Evolutionary conservation across 2,329 filamentous ascomycete species (phyloP), one percentile per base, ranked within the genome.

Genomic region (Claviceps sp.): DNA sequence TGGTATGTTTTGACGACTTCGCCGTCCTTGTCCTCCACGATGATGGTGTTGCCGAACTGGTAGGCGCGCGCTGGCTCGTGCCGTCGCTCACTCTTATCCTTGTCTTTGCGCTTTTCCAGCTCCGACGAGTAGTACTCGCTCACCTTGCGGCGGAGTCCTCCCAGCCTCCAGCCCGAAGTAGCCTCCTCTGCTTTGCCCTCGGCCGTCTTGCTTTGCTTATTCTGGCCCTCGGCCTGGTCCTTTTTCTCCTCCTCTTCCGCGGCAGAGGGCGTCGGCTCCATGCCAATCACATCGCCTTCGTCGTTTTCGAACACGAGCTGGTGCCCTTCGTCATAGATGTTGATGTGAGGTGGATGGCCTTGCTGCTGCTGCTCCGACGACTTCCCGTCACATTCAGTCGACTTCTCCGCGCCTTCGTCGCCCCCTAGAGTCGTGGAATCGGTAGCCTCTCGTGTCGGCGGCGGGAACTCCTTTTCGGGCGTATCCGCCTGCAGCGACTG

Each of bases 1-100:
- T 90, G 83, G 62, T 89, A 90, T 52, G 86, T 82, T 70, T 90
- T 90, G 63, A 94, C 78, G 37, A 94, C 88, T 64, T 94, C 88
- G 44, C 87, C 87, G 59, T 90, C 84, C 65, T 86, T 85, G 56
- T 94, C 86, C 68, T 94, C 87, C 16, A 94, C 85, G 63, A 94
- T 91, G 57, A 94, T 88, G 44, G 78, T 90, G 63, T 88, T 90
- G 56, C 88, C 88, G 61, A 88, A 91, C 58, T 90, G 86, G 63
- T 90, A 94, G 5, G 87, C 87, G 47, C 84, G 74, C n/a, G 88
- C 88, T 13, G 86, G 85, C 52, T 85, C 85, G 57, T 81, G 76
- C 57, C 72, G 77, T 50, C 78, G 74, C 40, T 83, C 78, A 2
- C 72, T 64, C 65, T 82, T 81, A 43, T 72, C 72, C 60, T 83